Conservation (phyloP, 768 basidiomycete genomes). For the Amanita rimosa region DNA sequence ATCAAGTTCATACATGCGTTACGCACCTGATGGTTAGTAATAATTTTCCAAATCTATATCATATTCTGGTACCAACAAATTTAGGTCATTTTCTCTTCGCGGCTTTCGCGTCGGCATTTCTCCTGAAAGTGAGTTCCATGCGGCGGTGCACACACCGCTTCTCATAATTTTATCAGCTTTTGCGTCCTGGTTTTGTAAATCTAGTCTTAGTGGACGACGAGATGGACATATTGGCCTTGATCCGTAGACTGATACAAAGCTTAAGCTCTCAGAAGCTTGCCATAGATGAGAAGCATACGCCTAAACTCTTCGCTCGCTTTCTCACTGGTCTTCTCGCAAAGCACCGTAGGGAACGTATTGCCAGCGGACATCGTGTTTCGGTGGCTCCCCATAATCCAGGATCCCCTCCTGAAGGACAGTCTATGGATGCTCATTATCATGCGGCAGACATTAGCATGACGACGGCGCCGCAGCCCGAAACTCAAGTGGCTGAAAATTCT, state of each 20-base stretch:
- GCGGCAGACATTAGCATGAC: neutral
- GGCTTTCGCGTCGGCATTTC: conserved; percentile 73
- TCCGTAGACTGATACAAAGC: conserved; percentile 61
- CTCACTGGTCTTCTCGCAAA: conserved; percentile 58
- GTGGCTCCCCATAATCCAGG: conserved; percentile 30
- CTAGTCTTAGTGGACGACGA: conserved; percentile 53
- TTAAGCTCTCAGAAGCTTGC: conserved; percentile 63
- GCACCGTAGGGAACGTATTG: conserved; percentile 57
- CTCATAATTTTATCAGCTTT: conserved; percentile 29
- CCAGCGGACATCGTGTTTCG: conserved; percentile 40
- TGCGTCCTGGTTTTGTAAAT: conserved; percentile 63
- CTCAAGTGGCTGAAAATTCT: neutral
- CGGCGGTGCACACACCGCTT: neutral
- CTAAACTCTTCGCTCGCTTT: conserved; percentile 72
- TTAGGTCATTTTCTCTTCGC: conserved; percentile 69
- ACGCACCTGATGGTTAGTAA: conserved; percentile 58
- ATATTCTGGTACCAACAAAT: neutral
- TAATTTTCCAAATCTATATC: neutral
- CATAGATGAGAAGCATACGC: conserved; percentile 75
- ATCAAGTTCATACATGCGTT: conserved; percentile 68
- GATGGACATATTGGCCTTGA: conserved; percentile 59
- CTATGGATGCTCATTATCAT: neutral
- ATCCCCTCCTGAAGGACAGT: neutral
- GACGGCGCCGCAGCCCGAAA: neutral
- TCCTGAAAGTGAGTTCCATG: conserved; percentile 49